A percentile compares a stretch with the other conserved stretches of the same genome.
Conservation (phyloP, 1,139 yeast genomes). For the Spathaspora jeffriesii region DNA sequence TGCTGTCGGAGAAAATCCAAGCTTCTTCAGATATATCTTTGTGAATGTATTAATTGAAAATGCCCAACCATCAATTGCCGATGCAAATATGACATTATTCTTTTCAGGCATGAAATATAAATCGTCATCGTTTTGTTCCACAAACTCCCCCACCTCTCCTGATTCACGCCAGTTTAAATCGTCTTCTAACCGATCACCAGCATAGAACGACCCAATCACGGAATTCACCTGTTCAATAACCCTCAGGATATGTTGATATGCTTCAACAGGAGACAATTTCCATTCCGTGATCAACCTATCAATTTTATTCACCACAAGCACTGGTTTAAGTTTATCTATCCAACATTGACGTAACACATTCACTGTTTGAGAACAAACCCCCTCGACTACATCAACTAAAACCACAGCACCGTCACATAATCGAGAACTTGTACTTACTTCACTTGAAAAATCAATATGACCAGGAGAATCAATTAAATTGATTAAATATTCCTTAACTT, state of each 20-base stretch:
- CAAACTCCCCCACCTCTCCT: conserved; percentile 55
- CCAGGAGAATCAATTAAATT: conserved; percentile 98
- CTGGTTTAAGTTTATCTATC: conserved; percentile 88
- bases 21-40: conserved; percentile 77
- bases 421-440: conserved; percentile 94
- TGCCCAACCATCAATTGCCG: conserved; percentile 99
- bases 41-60: conserved; percentile 90
- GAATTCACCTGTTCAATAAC: conserved; percentile 93
- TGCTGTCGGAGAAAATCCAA: conserved; percentile 81
- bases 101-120: conserved; percentile 87
- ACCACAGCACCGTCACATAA: conserved; percentile 97
- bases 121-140: conserved; percentile 80
- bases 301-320: conserved; percentile 89
- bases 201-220: conserved; percentile 88
- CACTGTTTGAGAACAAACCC: conserved; percentile 96
- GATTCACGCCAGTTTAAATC: conserved; percentile 82
- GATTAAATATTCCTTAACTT: conserved; percentile 75
- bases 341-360: conserved; percentile 95
- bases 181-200: conserved; percentile 93
- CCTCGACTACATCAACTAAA: conserved; percentile 95
- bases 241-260: conserved; percentile 75
- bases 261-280: conserved; percentile 81
- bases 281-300: conserved; percentile 86
- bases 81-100: conserved; percentile 91
- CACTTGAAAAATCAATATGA: conserved; percentile 95